Percentiles rank a stretch among this genome's conserved stretches.
Conservation (phyloP, 768 basidiomycete genomes). For the Agaricus blazei region DNA sequence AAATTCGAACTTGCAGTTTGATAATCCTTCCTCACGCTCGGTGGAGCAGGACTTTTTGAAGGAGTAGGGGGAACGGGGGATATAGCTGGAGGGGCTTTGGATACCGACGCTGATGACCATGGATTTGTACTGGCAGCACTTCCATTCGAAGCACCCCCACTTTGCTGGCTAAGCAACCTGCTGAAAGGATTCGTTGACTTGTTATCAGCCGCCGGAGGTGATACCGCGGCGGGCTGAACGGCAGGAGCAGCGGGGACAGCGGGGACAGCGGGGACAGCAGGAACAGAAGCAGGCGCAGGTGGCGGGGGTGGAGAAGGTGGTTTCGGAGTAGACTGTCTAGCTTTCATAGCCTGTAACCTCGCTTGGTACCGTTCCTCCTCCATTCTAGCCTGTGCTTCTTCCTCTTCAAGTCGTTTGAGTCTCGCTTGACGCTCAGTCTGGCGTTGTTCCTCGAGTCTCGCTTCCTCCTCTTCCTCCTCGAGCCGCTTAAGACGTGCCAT, state of each 20-base stretch:
- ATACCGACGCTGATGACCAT: conserved; percentile 32
- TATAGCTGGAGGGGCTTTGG: conserved; percentile 25
- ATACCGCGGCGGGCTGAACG: conserved; percentile 22
- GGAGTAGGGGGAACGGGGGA: conserved; percentile 28
- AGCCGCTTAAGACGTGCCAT: conserved; percentile 63
- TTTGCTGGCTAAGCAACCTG: conserved; percentile 52
- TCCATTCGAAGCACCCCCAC: conserved; percentile 29
- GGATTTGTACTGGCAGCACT: conserved; percentile 58
- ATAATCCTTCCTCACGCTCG: conserved; percentile 50
- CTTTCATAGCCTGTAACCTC: conserved; percentile 33
- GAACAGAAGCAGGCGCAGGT: conserved; percentile 13
- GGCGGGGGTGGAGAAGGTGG: conserved; percentile 19
- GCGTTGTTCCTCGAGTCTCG: conserved; percentile 28
- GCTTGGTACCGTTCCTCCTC: conserved; percentile 36
- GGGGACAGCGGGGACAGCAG: conserved; percentile 28
- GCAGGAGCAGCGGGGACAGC: conserved; percentile 31
- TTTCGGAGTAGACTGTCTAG: conserved; percentile 18
- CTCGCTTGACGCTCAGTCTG: no score
- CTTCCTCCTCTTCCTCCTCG: conserved; percentile 43
- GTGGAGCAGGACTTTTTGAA: conserved; percentile 48
- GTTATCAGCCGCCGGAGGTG: conserved; percentile 27
- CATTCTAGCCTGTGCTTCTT: conserved; percentile 11
- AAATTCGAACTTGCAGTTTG: conserved; percentile 50
- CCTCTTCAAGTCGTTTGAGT: conserved; percentile 25
- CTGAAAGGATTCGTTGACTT: conserved; percentile 82